Evolutionary conservation across 495 filamentous ascomycete species (phyloP), one percentile per base, ranked within the genome.

Genomic region (Baudoinia panamericana): DNA sequence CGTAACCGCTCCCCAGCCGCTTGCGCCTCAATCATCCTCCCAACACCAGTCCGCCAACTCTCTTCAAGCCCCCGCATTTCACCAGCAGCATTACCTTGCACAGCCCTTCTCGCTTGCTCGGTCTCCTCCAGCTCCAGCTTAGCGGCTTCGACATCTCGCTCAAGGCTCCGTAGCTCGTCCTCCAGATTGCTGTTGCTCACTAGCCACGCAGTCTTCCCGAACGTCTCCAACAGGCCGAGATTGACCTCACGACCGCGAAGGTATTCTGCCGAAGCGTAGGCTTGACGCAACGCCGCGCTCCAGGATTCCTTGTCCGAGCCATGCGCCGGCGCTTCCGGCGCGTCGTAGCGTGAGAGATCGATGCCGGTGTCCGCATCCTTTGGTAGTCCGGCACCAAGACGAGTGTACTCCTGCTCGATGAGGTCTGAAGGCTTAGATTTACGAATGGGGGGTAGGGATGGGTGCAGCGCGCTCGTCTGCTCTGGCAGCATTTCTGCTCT

Each of bases 121-220:
- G 85, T 63, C 17, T 68, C 54, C 58, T 90, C 84, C 39, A 79
- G 67, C 53, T 77, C 69, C 41, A 65, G 62, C 63, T 75, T 77
- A 18, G 64, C 60, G 21, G 64, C 71, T 13, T 72, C 78, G 48
- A 97, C 63, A 46, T 94, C 85, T 45, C 66, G 69, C 68, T 95
- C 88, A n/a, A 92, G 46, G 3, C 53, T 60, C 12, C 70, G 66
- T 36, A 95, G 63, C 20, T 84, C 69, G 29, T 71, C 72, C 58
- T 93, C 86, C 19, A 85, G 48, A 41, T 84, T 73, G 43, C 71
- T 69, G 61, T 96, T 96, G 5, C 75, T 77, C 9, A 93, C 68
- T 39, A 96, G 63, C 87, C 88, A 95, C 10, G 82, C 80, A 61
- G 92, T 93, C 64, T 82, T 84, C 53, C 86, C 87, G 62, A 75